phyloP scores from a whole-genome alignment of 129 eudicot species.

The Flaveria linearis region DNA sequence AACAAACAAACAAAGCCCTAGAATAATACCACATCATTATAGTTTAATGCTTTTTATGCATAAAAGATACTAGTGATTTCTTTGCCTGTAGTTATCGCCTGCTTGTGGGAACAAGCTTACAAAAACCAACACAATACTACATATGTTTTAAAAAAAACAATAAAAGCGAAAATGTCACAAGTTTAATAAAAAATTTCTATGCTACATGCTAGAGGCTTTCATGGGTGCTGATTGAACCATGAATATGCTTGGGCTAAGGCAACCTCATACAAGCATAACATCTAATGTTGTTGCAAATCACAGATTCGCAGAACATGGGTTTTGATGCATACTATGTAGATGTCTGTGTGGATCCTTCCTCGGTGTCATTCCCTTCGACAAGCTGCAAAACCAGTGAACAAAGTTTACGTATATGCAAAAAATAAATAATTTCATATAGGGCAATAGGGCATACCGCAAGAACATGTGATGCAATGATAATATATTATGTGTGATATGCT shows the following conservation, averaged over 20 bases:
- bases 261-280: slow-evolving; percentile 20
- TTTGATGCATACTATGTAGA: slow-evolving; percentile 23
- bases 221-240: background rate
- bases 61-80: background rate
- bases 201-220: slow-evolving; percentile 9
- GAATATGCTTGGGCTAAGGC: background rate
- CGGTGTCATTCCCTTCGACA: slow-evolving; percentile 56
- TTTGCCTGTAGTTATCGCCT: background rate
- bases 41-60: background rate
- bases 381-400: slow-evolving; percentile 50
- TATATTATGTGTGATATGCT: background rate
- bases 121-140: background rate
- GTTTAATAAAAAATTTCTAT: background rate
- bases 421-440: background rate
- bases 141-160: background rate
- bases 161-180: background rate
- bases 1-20: background rate
- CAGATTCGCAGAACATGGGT: background rate
- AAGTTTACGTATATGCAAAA: background rate
- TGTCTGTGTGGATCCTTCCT: slow-evolving; percentile 42
- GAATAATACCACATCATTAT: background rate
- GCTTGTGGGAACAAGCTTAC: background rate
- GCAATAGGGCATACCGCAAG: background rate
- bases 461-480: background rate
- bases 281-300: background rate